These are phyloP conservation scores for Sclerotiophoma versabilis DNA, from an alignment of 2,329 filamentous ascomycete genomes.

Conservation along the genomic window DNA sequence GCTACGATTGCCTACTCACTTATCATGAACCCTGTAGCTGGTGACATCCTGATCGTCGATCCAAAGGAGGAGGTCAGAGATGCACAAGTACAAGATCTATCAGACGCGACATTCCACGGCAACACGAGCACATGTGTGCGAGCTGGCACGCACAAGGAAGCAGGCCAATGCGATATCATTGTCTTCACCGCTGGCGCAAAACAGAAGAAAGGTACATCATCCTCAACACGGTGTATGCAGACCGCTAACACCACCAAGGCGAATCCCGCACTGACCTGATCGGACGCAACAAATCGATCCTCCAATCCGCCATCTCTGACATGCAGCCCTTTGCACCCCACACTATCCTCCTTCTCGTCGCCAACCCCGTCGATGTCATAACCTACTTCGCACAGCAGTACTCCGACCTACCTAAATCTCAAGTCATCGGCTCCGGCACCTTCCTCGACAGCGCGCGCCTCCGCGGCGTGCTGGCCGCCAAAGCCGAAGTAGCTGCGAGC, in stretches of 20 bases:
- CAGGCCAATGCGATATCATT: conserved; percentile 31
- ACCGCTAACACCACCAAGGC: conserved; percentile 4
- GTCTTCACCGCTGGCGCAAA: conserved; percentile 31
- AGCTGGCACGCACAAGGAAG: conserved; percentile 32
- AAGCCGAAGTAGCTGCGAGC: conserved; percentile 19
- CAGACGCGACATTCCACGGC: conserved; percentile 24
- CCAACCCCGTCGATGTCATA: conserved; percentile 33
- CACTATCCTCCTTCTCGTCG: conserved; percentile 27
- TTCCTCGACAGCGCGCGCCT: conserved; percentile 31
- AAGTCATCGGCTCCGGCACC: conserved; percentile 30
- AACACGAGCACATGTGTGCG: conserved; percentile 26
- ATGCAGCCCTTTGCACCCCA: conserved; percentile 29
- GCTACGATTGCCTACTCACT: conserved; percentile 34
- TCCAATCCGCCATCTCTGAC: conserved; percentile 27
- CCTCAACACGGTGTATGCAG: neutral
- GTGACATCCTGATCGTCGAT: conserved; percentile 30
- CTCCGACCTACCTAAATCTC: conserved; percentile 18
- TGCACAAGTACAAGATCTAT: conserved; percentile 29
- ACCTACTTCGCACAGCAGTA: conserved; percentile 30
- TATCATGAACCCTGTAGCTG: conserved; percentile 30
- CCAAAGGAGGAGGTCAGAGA: conserved; percentile 32
- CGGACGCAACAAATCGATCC: conserved; percentile 31
- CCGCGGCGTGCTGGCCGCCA: conserved; percentile 20
- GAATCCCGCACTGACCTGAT: conserved; percentile 31
- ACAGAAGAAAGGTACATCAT: conserved; percentile 26